These are phyloP conservation scores for Scytalidium lignicola DNA, from an alignment of 2,329 filamentous ascomycete genomes.

Conservation along the genomic window DNA sequence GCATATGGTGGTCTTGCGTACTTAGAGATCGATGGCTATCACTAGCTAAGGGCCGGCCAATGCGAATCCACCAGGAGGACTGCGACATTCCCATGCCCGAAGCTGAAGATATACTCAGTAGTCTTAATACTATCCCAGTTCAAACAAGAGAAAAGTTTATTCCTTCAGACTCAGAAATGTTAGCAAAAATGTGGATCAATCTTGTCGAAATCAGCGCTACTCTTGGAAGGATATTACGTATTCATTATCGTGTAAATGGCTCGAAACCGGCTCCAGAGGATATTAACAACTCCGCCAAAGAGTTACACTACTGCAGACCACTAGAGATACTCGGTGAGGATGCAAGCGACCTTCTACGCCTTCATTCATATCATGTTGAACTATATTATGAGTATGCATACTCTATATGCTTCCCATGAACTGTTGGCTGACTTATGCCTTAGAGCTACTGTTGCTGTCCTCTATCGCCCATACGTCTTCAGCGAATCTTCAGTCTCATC, in stretches of 20 bases:
- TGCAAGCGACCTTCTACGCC: slow-evolving; percentile 5
- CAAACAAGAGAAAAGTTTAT: slow-evolving; percentile 4
- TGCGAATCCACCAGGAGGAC: slow-evolving; percentile 33
- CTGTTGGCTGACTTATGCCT: not conserved
- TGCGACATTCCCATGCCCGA: slow-evolving; percentile 29
- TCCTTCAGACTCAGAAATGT: slow-evolving; percentile 1
- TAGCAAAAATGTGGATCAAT: slow-evolving; percentile 11
- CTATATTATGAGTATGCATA: slow-evolving; percentile 11
- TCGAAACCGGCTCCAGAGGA: slow-evolving; percentile 7
- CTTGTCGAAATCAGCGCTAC: slow-evolving; percentile 7
- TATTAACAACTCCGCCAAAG: slow-evolving; percentile 7
- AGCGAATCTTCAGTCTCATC: not conserved
- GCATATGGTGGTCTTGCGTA: slow-evolving; percentile 37
- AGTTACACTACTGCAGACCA: slow-evolving; percentile 7
- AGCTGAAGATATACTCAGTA: slow-evolving; percentile 5
- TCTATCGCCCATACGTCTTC: slow-evolving; percentile 12
- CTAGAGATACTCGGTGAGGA: not conserved
- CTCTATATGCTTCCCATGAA: not conserved
- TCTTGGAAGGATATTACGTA: slow-evolving; percentile 10
- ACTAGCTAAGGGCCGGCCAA: slow-evolving; percentile 33
- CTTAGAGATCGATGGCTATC: slow-evolving; percentile 36
- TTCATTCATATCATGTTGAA: slow-evolving; percentile 11
- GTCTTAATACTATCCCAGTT: not conserved
- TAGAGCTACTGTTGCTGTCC: slow-evolving; percentile 10
- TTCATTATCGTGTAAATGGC: slow-evolving; percentile 10